Conservation (phyloP, 2,329 filamentous ascomycete species). For the Hortaea sp. region DNA sequence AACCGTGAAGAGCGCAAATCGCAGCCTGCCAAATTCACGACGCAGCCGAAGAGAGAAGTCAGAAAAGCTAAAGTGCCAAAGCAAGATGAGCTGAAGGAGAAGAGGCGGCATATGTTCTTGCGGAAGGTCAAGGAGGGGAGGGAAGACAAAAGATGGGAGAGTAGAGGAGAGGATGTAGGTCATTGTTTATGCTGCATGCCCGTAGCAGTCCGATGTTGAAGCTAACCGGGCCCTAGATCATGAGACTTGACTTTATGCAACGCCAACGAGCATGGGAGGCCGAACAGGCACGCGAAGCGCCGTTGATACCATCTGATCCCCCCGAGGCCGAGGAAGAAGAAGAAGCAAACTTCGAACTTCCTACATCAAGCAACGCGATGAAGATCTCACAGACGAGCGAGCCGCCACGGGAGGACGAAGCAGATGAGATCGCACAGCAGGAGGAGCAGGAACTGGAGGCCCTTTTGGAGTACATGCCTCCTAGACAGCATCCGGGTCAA, state of each 20-base stretch:
- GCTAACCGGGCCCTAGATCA: slow-evolving; percentile 26
- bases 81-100: slow-evolving; percentile 52
- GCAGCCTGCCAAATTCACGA: slow-evolving; percentile 31
- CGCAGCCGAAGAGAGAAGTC: slow-evolving; percentile 35
- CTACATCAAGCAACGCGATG: slow-evolving; percentile 7
- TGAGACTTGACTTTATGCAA: slow-evolving; percentile 37
- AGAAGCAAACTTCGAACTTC: slow-evolving; percentile 5
- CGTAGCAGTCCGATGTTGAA: background rate
- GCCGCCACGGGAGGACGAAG: slow-evolving; percentile 19
- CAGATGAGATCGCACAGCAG: slow-evolving; percentile 31
- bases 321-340: slow-evolving; percentile 13
- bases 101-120: slow-evolving; percentile 58
- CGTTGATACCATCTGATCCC: slow-evolving; percentile 11
- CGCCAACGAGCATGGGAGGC: slow-evolving; percentile 36
- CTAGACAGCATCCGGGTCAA: slow-evolving; percentile 7
- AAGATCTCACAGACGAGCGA: slow-evolving; percentile 6
- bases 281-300: slow-evolving; percentile 32
- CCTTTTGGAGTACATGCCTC: slow-evolving; percentile 36
- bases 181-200: background rate
- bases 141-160: slow-evolving; percentile 37
- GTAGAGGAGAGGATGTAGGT: slow-evolving; percentile 37
- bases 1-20: background rate
- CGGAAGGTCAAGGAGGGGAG: slow-evolving; percentile 42
- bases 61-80: slow-evolving; percentile 56
- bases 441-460: slow-evolving; percentile 38